phyloP scores from a whole-genome alignment of 148 eudicot species.

The Diospyros lotus region DNA sequence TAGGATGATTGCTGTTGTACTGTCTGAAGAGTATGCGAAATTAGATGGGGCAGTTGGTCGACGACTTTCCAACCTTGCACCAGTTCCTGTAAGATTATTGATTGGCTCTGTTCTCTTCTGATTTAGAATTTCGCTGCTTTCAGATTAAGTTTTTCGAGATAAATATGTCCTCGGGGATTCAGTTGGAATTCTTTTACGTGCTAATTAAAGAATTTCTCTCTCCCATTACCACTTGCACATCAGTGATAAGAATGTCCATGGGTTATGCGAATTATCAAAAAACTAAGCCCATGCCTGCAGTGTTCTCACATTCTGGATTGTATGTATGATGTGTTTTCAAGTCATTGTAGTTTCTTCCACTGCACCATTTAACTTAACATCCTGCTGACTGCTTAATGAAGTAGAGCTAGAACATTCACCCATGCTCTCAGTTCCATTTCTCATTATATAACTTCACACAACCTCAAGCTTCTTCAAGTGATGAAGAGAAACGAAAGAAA shows the following conservation, averaged over 20 bases:
- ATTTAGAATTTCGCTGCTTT: no score
- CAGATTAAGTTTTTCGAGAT: not conserved
- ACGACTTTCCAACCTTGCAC: slow-evolving; percentile 68
- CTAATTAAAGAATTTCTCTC: not conserved
- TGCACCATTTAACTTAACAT: not conserved
- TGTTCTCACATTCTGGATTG: not conserved
- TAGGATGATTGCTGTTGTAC: slow-evolving; percentile 73
- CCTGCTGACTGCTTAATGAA: not conserved
- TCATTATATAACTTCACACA: no score
- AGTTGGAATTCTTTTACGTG: not conserved
- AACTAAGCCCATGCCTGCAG: not conserved
- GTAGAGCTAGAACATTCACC: not conserved
- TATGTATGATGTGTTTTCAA: not conserved
- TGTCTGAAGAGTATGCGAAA: slow-evolving; percentile 78
- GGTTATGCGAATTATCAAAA: not conserved
- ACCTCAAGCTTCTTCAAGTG: no score
- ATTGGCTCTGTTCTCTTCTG: not conserved
- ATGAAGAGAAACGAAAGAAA: no score
- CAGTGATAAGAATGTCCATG: not conserved
- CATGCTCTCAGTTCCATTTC: no score
- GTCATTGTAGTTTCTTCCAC: no score
- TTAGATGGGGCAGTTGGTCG: slow-evolving; percentile 67
- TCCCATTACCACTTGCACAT: not conserved
- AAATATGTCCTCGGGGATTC: not conserved
- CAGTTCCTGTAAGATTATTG: slow-evolving; percentile 61